Evolutionary conservation across 2,329 filamentous ascomycete species (phyloP).

Genomic region (Neophaeococcomyces aloes): DNA sequence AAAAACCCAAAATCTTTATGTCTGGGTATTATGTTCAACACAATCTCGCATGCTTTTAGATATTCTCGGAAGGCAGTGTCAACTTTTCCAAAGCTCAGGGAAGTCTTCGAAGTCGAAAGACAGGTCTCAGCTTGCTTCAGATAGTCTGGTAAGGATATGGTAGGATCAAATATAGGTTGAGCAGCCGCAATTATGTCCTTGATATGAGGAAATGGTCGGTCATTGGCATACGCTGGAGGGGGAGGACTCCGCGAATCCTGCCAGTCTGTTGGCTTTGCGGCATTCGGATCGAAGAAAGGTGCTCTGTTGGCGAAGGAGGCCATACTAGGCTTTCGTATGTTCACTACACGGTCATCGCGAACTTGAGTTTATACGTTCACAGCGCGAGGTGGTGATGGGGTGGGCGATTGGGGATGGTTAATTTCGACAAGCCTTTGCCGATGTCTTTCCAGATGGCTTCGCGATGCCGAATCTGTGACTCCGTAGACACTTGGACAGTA

Average conservation of each 20-base stretch:
- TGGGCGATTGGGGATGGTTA: background rate
- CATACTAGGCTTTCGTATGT: conserved; percentile 2
- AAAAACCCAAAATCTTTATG: conserved; percentile 65
- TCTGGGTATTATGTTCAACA: conserved; percentile 62
- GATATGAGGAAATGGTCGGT: conserved; percentile 31
- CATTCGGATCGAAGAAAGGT: background rate
- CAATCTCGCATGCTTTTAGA: conserved; percentile 68
- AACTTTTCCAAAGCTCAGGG: conserved; percentile 51
- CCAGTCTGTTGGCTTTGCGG: conserved; percentile 14
- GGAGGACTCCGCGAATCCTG: conserved; percentile 13
- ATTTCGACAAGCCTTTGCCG: too few relatives aligned
- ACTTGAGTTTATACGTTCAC: conserved; percentile 9
- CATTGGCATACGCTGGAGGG: conserved; percentile 9
- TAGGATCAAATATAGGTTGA: conserved; percentile 32
- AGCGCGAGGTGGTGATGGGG: conserved; percentile 10
- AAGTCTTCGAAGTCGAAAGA: conserved; percentile 25
- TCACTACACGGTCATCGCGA: conserved; percentile 4
- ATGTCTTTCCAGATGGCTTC: too few relatives aligned
- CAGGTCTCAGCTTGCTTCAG: conserved; percentile 30
- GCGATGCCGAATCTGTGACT: too few relatives aligned
- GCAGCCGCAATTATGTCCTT: conserved; percentile 35
- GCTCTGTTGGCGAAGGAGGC: conserved; percentile 4
- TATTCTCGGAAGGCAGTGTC: conserved; percentile 77
- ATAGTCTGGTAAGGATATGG: conserved; percentile 18
- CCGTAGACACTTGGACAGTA: background rate